These are phyloP conservation scores for Linnemannia exigua DNA, from an alignment of 192 early-diverging fungal species.

Conservation along the genomic window DNA sequence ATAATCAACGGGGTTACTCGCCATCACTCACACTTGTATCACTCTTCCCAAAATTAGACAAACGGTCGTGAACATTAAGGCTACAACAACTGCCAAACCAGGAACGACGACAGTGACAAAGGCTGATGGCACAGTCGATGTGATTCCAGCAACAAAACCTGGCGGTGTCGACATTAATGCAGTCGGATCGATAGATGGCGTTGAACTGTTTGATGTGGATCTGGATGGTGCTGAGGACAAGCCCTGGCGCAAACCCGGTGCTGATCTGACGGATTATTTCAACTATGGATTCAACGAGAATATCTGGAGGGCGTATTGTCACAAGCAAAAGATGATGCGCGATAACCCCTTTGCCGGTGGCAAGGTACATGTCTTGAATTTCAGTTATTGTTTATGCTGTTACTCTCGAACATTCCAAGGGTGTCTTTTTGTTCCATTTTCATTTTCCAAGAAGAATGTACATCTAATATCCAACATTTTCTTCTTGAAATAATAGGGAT, in stretches of 20 bases:
- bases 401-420: constrained; percentile 24
- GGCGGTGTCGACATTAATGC: constrained; percentile 75
- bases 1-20: constrained; percentile 11
- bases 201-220: constrained; percentile 91
- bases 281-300: constrained; percentile 99
- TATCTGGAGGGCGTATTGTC: constrained; percentile 95
- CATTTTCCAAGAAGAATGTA: background rate
- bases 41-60: constrained; percentile 9
- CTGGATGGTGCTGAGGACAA: constrained; percentile 96
- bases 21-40: constrained; percentile 30
- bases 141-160: constrained; percentile 49
- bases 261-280: constrained; percentile 99
- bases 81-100: constrained; percentile 51
- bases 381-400: constrained; percentile 49
- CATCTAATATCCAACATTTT: background rate
- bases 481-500: constrained; percentile 36
- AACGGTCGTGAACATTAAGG: constrained; percentile 65
- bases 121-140: constrained; percentile 56
- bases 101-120: constrained; percentile 54
- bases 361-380: constrained; percentile 38
- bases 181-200: constrained; percentile 83
- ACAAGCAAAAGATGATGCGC: constrained; percentile 92
- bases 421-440: background rate
- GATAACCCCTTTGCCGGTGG: constrained; percentile 71
- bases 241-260: constrained; percentile 94